A percentile compares a stretch with the other conserved stretches of the same genome.
Conservation (phyloP, 345 rosid genomes). For the Lenwebbia sp. region DNA sequence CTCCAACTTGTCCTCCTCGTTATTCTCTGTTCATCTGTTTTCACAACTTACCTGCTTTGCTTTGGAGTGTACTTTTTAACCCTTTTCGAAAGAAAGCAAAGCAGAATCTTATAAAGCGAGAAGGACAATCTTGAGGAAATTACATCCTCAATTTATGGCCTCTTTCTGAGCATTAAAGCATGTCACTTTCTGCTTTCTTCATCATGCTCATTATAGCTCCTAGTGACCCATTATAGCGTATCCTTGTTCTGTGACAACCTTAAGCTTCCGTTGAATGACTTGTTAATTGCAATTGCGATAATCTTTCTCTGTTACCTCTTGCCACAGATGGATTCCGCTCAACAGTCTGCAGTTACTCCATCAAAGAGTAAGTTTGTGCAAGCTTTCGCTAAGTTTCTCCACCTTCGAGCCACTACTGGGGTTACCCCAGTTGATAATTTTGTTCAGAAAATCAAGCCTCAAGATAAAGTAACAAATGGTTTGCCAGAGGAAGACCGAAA, state of each 20-base stretch:
- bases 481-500: background rate
- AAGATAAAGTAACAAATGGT: background rate
- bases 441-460: slow-evolving; percentile 7
- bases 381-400: slow-evolving; percentile 60
- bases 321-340: slow-evolving; percentile 2
- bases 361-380: background rate
- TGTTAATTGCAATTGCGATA: background rate
- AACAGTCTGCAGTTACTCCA: background rate
- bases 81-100: background rate
- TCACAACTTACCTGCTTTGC: background rate
- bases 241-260: background rate
- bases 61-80: background rate
- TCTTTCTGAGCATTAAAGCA: background rate
- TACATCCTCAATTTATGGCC: background rate
- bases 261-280: background rate
- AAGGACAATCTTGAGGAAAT: background rate
- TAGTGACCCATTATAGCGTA: background rate
- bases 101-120: background rate
- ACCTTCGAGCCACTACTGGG: slow-evolving; percentile 37
- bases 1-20: background rate
- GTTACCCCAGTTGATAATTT: slow-evolving; percentile 55
- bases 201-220: background rate
- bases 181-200: background rate
- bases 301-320: background rate
- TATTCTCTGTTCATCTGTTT: background rate